phyloP scores from a whole-genome alignment of 805 yeast genomes.

The Candida sanyiensis region DNA sequence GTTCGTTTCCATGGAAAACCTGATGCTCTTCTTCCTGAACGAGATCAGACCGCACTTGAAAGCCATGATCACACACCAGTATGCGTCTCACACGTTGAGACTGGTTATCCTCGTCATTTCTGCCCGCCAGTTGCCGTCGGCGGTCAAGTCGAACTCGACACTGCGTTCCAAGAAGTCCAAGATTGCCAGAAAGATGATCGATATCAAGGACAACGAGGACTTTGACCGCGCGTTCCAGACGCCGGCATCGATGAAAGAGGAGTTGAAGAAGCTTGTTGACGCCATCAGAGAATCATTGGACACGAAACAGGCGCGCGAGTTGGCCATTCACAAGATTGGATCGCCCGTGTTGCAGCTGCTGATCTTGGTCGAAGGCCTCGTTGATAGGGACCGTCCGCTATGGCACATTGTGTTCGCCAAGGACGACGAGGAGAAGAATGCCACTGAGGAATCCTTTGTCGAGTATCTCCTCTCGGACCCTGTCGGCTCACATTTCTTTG shows the following conservation, averaged over 20 bases:
- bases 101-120: conserved; percentile 63
- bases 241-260: conserved; percentile 62
- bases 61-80: conserved; percentile 64
- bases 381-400: conserved; percentile 63
- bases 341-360: conserved; percentile 83
- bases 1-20: conserved; percentile 54
- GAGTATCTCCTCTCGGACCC: conserved; percentile 80
- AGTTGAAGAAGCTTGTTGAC: conserved; percentile 46
- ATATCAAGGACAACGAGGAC: conserved; percentile 72
- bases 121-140: conserved; percentile 73
- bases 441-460: conserved; percentile 71
- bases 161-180: conserved; percentile 79
- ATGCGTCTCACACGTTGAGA: conserved; percentile 85
- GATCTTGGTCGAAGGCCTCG: conserved; percentile 74
- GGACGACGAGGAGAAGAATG: conserved; percentile 44
- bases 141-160: conserved; percentile 61
- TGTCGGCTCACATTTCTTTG: conserved; percentile 91
- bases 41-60: conserved; percentile 58
- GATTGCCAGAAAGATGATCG: conserved; percentile 91
- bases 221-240: conserved; percentile 61
- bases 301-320: conserved; percentile 54
- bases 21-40: conserved; percentile 57
- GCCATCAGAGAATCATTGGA: conserved; percentile 32
- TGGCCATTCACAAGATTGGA: conserved; percentile 72
- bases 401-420: conserved; percentile 60